Evolutionary conservation across 176 grass and related monocot species (phyloP).

Genomic region (Phoenix dactylifera): DNA sequence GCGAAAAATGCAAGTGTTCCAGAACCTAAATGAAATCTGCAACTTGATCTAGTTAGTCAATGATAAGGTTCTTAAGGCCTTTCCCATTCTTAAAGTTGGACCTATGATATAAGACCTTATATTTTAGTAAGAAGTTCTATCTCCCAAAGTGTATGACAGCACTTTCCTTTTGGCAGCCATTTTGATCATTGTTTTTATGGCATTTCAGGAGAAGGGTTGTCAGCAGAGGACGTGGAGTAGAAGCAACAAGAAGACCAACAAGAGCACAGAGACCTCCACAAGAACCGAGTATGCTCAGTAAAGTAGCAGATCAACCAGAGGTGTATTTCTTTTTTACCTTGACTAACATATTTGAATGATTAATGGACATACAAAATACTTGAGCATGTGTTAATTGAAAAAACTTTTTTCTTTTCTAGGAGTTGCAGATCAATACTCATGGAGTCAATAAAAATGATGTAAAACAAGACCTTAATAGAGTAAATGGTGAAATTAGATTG

Average conservation of each 20-base stretch:
- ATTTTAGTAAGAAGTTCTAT: neutral
- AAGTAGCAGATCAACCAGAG: constrained; percentile 21
- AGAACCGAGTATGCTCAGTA: constrained; percentile 25
- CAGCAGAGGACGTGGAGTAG: constrained; percentile 40
- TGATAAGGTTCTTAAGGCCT: too few species aligned
- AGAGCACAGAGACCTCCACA: constrained; percentile 46
- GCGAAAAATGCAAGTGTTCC: too few species aligned
- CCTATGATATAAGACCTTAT: too few species aligned
- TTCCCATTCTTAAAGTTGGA: too few species aligned
- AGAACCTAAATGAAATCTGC: too few species aligned
- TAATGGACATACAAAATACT: neutral
- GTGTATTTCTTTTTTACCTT: constrained; percentile 16
- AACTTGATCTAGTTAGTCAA: too few species aligned
- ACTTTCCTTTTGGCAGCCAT: neutral
- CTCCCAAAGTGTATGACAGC: neutral
- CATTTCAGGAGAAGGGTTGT: constrained; percentile 46
- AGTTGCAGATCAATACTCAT: constrained; percentile 28
- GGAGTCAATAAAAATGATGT: constrained; percentile 27
- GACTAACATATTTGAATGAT: neutral
- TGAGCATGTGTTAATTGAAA: constrained; percentile 1
- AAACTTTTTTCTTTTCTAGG: constrained; percentile 35
- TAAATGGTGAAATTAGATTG: constrained; percentile 41
- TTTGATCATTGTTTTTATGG: neutral
- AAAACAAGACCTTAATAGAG: constrained; percentile 29
- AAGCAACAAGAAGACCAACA: constrained; percentile 51